These are phyloP conservation scores for Cyclostephanos tholiformis DNA, from an alignment of 108 stramenopile genomes.

Conservation along the genomic window DNA sequence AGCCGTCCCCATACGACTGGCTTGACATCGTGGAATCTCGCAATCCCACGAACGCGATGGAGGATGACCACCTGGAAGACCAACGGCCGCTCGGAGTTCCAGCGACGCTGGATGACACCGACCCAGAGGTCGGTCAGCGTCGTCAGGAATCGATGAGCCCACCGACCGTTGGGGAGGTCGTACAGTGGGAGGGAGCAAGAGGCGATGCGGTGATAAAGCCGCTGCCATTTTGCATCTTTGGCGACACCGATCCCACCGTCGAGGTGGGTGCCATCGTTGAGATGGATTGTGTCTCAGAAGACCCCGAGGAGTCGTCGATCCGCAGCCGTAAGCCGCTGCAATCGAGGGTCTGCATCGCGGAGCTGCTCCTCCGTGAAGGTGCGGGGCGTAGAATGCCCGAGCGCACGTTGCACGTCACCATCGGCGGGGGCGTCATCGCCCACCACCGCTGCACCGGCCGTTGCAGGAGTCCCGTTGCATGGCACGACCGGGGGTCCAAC, in stretches of 20 bases:
- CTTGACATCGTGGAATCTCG: neutral
- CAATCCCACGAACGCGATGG: neutral
- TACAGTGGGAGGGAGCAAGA: neutral
- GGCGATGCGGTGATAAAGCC: neutral
- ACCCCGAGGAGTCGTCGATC: neutral
- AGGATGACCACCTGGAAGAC: neutral
- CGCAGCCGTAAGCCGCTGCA: neutral
- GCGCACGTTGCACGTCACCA: no score
- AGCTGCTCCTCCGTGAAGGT: neutral
- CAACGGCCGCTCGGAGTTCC: constrained; percentile 3
- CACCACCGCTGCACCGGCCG: no score
- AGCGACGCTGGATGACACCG: neutral
- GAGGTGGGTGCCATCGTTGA: neutral
- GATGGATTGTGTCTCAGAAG: neutral
- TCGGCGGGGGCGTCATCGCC: no score
- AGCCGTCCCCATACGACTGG: neutral
- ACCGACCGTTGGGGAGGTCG: constrained; percentile 5
- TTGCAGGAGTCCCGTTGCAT: no score
- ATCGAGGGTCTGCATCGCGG: neutral
- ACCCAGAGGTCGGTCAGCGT: neutral
- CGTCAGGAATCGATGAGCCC: neutral
- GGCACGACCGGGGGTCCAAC: no score
- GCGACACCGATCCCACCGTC: no score
- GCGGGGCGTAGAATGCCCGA: no score
- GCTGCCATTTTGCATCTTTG: constrained; percentile 1